phyloP scores from a whole-genome alignment of 192 early-diverging fungal genomes.

The Linderina pennispora region DNA sequence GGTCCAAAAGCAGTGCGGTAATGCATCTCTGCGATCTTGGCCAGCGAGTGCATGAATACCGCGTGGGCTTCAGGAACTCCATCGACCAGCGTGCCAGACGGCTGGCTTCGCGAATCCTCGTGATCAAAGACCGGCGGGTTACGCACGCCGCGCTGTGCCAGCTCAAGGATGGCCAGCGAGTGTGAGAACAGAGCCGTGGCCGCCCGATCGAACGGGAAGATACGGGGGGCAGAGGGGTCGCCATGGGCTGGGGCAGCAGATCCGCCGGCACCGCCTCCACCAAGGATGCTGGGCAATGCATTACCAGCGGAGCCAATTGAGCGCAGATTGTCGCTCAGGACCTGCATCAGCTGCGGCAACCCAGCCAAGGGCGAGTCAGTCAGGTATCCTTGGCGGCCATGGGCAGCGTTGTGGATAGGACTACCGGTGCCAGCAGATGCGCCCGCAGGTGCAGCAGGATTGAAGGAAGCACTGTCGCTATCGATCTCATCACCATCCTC shows the following conservation, averaged over 20 bases:
- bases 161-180: constrained; percentile 63
- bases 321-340: constrained; percentile 29
- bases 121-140: constrained; percentile 58
- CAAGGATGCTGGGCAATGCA: not conserved
- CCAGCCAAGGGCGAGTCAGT: constrained; percentile 5
- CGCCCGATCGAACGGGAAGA: constrained; percentile 37
- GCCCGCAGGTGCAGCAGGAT: no score
- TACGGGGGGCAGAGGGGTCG: not conserved
- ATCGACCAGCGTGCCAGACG: constrained; percentile 63
- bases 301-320: constrained; percentile 12
- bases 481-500: not conserved
- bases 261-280: not conserved
- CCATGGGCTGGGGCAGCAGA: constrained; percentile 3
- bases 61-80: constrained; percentile 53
- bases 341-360: constrained; percentile 31
- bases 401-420: not conserved
- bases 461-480: no score
- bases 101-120: constrained; percentile 54
- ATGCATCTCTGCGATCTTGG: constrained; percentile 35
- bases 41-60: constrained; percentile 43
- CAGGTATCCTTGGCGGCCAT: no score
- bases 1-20: constrained; percentile 26
- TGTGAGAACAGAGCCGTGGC: constrained; percentile 49
- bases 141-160: constrained; percentile 59
- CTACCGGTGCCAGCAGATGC: not conserved